Conservation (phyloP, 2,329 filamentous ascomycete species). For the Cladophialophora exuberans region DNA sequence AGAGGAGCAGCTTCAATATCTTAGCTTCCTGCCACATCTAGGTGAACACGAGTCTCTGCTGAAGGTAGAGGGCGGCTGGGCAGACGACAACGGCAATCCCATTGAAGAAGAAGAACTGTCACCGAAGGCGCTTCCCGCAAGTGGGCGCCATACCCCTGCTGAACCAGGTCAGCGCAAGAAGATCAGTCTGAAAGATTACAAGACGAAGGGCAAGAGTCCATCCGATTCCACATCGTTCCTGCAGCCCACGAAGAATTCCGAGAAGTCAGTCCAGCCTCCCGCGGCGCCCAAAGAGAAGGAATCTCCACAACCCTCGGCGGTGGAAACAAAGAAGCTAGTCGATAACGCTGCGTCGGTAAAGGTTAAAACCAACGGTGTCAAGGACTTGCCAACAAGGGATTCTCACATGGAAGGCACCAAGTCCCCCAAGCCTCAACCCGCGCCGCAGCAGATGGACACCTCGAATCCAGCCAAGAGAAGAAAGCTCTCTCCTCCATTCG, state of each 20-base stretch:
- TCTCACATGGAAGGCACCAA: conserved; percentile 10
- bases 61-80: conserved; percentile 56
- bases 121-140: conserved; percentile 38
- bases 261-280: not conserved
- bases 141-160: conserved; percentile 46
- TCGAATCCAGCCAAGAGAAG: conserved; percentile 43
- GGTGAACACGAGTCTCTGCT: conserved; percentile 56
- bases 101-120: conserved; percentile 48
- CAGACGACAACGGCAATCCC: conserved; percentile 50
- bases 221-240: conserved; percentile 9
- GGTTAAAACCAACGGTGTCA: not conserved
- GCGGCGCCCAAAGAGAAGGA: not conserved
- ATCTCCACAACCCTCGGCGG: not conserved
- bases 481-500: conserved; percentile 40
- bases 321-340: conserved; percentile 13
- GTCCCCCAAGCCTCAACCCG: conserved; percentile 6
- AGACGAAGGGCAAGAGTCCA: conserved; percentile 55
- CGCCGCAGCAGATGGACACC: conserved; percentile 28
- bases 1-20: conserved; percentile 64
- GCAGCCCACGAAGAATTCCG: not conserved
- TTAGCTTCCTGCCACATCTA: conserved; percentile 64
- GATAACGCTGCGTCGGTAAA: not conserved
- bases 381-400: not conserved
- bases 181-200: conserved; percentile 65
- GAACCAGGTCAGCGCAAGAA: conserved; percentile 58